Evolutionary conservation across 73 alveolate species (phyloP).

Genomic region (Paramecium octaurelia): DNA sequence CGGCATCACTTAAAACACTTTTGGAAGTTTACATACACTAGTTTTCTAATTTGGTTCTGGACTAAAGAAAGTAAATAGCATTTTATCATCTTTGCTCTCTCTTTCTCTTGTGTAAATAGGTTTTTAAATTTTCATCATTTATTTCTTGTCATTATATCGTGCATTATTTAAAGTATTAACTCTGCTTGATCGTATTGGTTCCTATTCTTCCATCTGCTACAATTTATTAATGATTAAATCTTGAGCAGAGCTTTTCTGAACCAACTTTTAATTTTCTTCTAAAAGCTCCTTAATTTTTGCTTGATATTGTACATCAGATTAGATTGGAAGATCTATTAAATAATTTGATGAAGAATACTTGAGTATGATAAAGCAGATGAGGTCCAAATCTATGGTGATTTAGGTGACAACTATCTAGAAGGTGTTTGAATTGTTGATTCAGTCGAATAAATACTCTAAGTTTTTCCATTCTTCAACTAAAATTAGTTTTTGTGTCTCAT

Average conservation of each 20-base stretch:
- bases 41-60: neutral
- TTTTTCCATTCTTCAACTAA: neutral
- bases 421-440: neutral
- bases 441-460: neutral
- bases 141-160: neutral
- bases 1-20: neutral
- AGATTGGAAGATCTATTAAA: neutral
- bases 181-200: neutral
- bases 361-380: neutral
- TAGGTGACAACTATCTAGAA: neutral
- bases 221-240: neutral
- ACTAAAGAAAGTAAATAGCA: neutral
- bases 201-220: neutral
- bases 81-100: neutral
- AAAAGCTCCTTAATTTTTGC: neutral
- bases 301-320: neutral
- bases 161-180: neutral
- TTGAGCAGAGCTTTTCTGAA: neutral
- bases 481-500: neutral
- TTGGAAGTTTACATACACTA: neutral
- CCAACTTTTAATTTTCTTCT: neutral
- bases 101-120: neutral
- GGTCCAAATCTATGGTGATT: neutral
- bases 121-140: neutral
- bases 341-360: neutral